Base-by-base conservation (phyloP, 2,329 filamentous ascomycete genomes). In the Trichophyton schoenleinii region DNA sequence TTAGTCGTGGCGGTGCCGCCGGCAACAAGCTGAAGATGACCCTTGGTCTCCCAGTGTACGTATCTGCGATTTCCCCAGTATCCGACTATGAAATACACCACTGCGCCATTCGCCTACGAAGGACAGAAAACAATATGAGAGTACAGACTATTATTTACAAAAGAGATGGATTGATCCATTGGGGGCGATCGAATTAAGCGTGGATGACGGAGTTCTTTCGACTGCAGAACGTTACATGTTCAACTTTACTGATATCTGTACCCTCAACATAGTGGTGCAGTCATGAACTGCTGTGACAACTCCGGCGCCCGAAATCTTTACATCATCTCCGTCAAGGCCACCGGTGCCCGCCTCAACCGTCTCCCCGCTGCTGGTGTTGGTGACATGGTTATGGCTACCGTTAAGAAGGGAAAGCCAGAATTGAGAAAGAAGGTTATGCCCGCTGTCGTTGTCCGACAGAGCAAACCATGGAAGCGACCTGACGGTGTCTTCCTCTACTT, bases 11-110 rank as follows among this genome's bases (percentile, higher is more conserved):
- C 85, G 89, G 88, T 88, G 88, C 90, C 84, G 88, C 91, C 76
- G 94, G 94, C 86, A 95, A 95, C 89, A 99, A 99, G 89, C 89
- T 97, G 76, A 97, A 96, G 89, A 99, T 99, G 94, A 96, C 94
- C 80, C 90, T 99, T 81, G 94, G 90, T 96, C 91, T 99, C 75
- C 94, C 94, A 81, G 91, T 96, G 91, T 96, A 95, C 80, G 91
- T 57, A 57, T 59, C 34, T 11, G 31, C 44, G 31, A 31, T 25
- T 48, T 44, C 58, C 60, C 41, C 15, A 44, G 48, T 34, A 63
- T 60, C 8, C 31, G 52, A 34, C 15, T 18, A 36, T 7, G 8
- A 28, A 28, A 34, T 31, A 31, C n/a, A 9, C 31, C 7, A 38
- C 18, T 28, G n/a, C 52, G 52, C 55, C 36, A 25, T 58, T 28